Percentiles rank a stretch among this genome's conserved stretches.
phyloP scores from a whole-genome alignment of 106 monocot species.

The Gastrodia elata region DNA sequence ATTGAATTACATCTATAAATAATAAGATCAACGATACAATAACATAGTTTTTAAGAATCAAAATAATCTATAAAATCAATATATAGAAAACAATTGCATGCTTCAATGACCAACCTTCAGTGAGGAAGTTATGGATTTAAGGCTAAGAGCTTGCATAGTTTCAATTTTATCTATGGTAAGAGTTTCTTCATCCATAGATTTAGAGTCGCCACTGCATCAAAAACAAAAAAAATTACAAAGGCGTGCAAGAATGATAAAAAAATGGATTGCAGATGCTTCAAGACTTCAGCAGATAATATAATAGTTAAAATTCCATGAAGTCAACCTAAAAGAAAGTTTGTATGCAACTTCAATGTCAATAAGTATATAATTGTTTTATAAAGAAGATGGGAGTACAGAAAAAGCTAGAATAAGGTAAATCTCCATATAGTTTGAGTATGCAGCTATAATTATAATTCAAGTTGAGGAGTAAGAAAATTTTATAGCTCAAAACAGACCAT shows the following conservation, averaged over 20 bases:
- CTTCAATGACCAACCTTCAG: constrained; percentile 40
- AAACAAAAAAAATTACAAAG: background rate
- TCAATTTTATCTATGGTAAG: constrained; percentile 31
- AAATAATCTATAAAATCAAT: background rate
- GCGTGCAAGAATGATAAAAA: background rate
- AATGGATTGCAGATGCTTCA: background rate
- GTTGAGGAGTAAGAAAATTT: background rate
- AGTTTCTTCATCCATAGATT: constrained; percentile 14
- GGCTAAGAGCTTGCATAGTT: constrained; percentile 58
- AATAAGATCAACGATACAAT: background rate
- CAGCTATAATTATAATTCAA: background rate
- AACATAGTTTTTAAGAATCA: background rate
- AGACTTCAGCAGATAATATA: background rate
- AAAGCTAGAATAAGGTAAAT: background rate
- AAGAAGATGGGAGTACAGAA: background rate
- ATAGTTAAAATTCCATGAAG: background rate
- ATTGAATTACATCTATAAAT: background rate
- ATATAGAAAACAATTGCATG: constrained; percentile 3
- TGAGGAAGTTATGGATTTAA: constrained; percentile 39
- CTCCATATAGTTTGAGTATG: background rate
- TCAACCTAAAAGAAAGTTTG: background rate
- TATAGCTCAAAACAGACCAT: background rate
- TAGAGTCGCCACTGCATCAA: constrained; percentile 46
- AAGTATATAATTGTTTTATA: background rate
- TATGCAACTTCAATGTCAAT: background rate